phyloP scores from a whole-genome alignment of 176 grass and related monocot genomes.

The Eleusine indica region DNA sequence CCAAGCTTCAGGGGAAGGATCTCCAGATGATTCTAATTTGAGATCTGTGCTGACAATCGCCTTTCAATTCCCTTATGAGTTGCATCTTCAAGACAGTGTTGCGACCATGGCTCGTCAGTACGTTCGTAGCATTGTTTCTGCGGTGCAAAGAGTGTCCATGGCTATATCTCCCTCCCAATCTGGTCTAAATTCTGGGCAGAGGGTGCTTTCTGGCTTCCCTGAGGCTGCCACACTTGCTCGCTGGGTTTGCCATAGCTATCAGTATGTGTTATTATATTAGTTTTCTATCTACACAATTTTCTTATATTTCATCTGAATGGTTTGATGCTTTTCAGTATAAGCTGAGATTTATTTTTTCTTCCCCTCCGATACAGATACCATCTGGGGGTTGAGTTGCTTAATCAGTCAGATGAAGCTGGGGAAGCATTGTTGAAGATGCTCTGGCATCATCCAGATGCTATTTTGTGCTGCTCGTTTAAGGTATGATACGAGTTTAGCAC shows the following conservation, averaged over 20 bases:
- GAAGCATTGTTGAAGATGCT: slow-evolving; percentile 83
- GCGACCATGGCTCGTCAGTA: slow-evolving; percentile 89
- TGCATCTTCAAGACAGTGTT: slow-evolving; percentile 83
- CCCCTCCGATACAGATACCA: slow-evolving; percentile 53
- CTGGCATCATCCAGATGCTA: slow-evolving; percentile 94
- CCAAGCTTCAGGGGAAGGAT: slow-evolving; percentile 50
- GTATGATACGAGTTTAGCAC: slow-evolving; percentile 27
- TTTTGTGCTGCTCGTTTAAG: slow-evolving; percentile 95
- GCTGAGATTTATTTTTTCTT: slow-evolving; percentile 27
- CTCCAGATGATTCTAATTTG: slow-evolving; percentile 56
- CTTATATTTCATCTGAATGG: background rate
- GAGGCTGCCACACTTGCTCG: slow-evolving; percentile 75
- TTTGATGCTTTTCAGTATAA: slow-evolving; percentile 33
- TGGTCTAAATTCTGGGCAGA: slow-evolving; percentile 49
- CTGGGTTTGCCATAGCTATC: slow-evolving; percentile 94
- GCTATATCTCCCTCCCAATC: slow-evolving; percentile 72
- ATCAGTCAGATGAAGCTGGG: slow-evolving; percentile 55
- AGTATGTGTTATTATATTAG: slow-evolving; percentile 49
- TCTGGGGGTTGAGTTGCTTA: slow-evolving; percentile 79
- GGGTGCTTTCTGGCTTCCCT: slow-evolving; percentile 64
- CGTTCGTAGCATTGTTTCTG: slow-evolving; percentile 82
- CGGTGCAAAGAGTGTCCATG: slow-evolving; percentile 93
- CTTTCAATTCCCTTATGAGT: slow-evolving; percentile 94
- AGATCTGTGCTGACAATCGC: slow-evolving; percentile 91
- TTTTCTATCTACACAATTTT: background rate